Conservation (phyloP, 2,329 filamentous ascomycete genomes). For the Gaeumannomyces sp. region DNA sequence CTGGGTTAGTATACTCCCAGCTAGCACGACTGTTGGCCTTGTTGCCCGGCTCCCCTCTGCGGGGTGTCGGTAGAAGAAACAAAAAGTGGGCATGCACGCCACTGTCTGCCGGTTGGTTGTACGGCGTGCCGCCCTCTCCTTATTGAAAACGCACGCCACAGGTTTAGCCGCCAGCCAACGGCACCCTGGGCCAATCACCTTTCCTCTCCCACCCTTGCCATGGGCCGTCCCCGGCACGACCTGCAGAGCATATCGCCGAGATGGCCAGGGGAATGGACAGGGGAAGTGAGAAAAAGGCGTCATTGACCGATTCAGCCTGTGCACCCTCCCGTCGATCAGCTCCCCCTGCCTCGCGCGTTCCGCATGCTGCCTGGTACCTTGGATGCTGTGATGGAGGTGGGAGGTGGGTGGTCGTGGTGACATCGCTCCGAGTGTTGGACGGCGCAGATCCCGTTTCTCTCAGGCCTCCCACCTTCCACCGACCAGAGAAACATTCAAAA, state of each 20-base stretch:
- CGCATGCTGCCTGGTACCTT: background rate
- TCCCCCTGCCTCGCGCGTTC: background rate
- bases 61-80: background rate
- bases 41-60: background rate
- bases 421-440: background rate
- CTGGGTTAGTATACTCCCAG: background rate
- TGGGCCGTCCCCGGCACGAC: background rate
- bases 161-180: background rate
- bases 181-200: background rate
- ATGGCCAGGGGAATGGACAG: background rate
- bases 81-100: background rate
- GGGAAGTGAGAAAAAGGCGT: background rate
- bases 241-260: background rate
- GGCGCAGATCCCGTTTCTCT: background rate
- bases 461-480: background rate
- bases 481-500: slow-evolving; percentile 8
- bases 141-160: background rate
- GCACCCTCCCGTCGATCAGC: background rate
- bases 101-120: background rate
- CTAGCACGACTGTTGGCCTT: no score
- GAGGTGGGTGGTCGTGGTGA: no score
- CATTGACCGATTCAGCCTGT: background rate
- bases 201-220: background rate
- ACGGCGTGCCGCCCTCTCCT: background rate
- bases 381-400: background rate